Evolutionary conservation across 495 filamentous ascomycete genomes (phyloP), one percentile per base, ranked within the genome.

Genomic region (Hyaloscypha finlandica): DNA sequence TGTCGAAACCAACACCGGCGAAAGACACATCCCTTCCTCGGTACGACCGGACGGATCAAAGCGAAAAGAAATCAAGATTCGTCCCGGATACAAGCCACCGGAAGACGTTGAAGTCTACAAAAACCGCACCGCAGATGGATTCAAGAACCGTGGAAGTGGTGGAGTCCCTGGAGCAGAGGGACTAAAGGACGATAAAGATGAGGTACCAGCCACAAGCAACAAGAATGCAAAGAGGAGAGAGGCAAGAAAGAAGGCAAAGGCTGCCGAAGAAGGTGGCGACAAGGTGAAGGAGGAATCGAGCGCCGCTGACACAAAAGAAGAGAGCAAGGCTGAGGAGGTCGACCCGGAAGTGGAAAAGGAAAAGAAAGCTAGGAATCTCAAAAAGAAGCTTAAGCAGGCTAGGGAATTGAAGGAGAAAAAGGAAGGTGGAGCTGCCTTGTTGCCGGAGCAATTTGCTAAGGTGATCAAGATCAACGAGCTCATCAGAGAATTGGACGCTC

Each of bases 101-200:
- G 96, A 99, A 77, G 96, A 99, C 77, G 91, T 97, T 65, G 92
- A 97, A 74, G 81, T 97, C 42, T 99, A 98, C 85, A 95, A 91
- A 82, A 98, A 97, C 79, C 88, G 90, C 52, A 91, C 89, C 6
- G 94, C 94, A 30, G 91, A 94, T 70, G 88, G 85, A 48, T 97
- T 91, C 82, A 94, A 92, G 77, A 93, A 83, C 70, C 87, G 93
- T 22, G 91, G 89, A 14, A 90, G 83, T 67, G 87, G 85, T 61
- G 89, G 90, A 70, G 84, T 97, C 5, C 91, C 94, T 9, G 96
- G 96, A 12, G 91, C 93, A 20, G 92, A 91, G 64, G 79, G 80
- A 0, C 75, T 87, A 59, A 84, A 85, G 58, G 85, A 87, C 59
- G 77, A 84, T 54, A 79, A 84, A 56, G 72, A 69, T 3, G 79